A percentile compares a stretch with the other conserved stretches of the same genome.
Evolutionary conservation across 2,329 filamentous ascomycete genomes (phyloP).

Genomic region (Fusarium chaquense): DNA sequence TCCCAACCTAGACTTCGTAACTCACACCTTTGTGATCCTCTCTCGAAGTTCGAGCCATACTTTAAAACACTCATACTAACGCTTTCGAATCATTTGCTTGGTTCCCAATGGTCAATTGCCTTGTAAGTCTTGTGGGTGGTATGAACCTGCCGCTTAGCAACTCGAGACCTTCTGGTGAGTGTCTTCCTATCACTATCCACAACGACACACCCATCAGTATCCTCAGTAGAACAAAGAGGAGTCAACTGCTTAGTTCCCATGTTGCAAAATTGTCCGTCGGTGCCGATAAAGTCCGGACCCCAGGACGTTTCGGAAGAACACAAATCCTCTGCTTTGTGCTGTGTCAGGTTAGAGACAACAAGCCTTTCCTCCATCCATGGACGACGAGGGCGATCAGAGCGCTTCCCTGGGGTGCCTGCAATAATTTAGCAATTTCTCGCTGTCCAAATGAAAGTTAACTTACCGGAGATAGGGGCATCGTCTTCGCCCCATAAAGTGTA

Average conservation of each 20-base stretch:
- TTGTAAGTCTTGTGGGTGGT: background rate
- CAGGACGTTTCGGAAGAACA: background rate
- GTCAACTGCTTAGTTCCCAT: background rate
- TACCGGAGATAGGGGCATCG: background rate
- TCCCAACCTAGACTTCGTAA: too few relatives aligned
- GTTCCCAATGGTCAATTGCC: background rate
- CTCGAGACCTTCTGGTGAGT: background rate
- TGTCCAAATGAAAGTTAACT: too few relatives aligned
- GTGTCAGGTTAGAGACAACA: rapidly evolving
- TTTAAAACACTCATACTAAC: too few relatives aligned
- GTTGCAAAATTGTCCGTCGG: background rate
- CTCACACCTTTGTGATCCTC: too few relatives aligned
- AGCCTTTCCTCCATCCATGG: background rate
- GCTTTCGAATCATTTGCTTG: background rate
- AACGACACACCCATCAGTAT: background rate
- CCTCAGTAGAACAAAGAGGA: background rate
- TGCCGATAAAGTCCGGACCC: background rate
- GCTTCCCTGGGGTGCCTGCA: background rate
- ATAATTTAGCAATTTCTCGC: rapidly evolving
- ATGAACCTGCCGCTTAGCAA: background rate
- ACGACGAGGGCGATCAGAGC: background rate
- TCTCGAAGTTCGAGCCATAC: too few relatives aligned
- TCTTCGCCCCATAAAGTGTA: background rate
- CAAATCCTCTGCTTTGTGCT: background rate
- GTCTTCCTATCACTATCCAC: background rate